Percentiles rank a stretch among this genome's conserved stretches.
phyloP scores from a whole-genome alignment of 768 basidiomycete species.

The Tephrocybe rancida region DNA sequence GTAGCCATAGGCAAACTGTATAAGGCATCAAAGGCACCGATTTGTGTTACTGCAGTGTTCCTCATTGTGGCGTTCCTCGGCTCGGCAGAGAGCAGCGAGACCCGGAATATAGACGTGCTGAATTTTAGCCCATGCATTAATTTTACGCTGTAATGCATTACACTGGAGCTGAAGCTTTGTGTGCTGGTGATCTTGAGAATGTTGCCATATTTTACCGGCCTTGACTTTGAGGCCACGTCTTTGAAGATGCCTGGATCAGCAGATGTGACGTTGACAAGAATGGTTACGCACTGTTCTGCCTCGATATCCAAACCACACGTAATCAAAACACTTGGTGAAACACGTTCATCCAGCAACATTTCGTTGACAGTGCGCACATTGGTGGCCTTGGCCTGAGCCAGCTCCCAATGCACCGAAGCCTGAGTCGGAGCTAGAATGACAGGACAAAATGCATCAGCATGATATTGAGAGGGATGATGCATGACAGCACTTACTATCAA shows the following conservation, averaged over 20 bases:
- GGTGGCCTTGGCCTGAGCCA: conserved; percentile 10
- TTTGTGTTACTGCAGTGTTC: not conserved
- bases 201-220: not conserved
- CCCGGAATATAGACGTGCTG: conserved; percentile 19
- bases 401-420: not conserved
- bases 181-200: conserved; percentile 11
- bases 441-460: not conserved
- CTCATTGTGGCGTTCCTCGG: too few species aligned
- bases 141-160: conserved; percentile 11
- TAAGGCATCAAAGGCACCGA: not conserved
- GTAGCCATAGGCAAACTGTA: conserved; percentile 3
- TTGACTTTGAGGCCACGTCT: conserved; percentile 7
- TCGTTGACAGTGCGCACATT: conserved; percentile 10
- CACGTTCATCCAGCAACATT: not conserved
- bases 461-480: not conserved
- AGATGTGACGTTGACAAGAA: not conserved
- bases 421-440: not conserved
- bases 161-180: conserved; percentile 9
- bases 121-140: conserved; percentile 11
- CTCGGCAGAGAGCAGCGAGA: not conserved
- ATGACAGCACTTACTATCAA: conserved; percentile 9
- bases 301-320: conserved; percentile 15
- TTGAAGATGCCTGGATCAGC: not conserved
- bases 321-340: conserved; percentile 6
- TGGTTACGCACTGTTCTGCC: conserved; percentile 17